These are phyloP conservation scores for Noccaea bulbosa DNA, from an alignment of 345 rosid genomes.

Conservation along the genomic window DNA sequence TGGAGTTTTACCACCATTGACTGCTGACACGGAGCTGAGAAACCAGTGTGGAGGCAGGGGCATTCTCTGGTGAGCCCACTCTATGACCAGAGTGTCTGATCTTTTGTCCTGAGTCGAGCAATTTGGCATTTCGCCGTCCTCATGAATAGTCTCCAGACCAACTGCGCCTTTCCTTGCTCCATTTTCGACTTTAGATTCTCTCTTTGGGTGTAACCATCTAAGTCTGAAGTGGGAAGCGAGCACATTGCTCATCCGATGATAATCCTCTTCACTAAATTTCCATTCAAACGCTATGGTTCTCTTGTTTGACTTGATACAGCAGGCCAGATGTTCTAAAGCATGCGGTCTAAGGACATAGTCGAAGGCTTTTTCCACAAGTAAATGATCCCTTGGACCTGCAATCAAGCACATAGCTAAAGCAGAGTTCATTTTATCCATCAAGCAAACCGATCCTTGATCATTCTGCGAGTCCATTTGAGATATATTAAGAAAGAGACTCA, in stretches of 20 bases:
- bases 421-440: constrained; percentile 53
- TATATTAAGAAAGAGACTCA: constrained; percentile 58
- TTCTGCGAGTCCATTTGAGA: constrained; percentile 42
- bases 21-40: constrained; percentile 77
- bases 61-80: constrained; percentile 88
- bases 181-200: constrained; percentile 50
- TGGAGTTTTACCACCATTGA: constrained; percentile 45
- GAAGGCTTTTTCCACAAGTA: constrained; percentile 61
- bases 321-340: constrained; percentile 54
- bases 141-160: constrained; percentile 75
- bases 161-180: constrained; percentile 42
- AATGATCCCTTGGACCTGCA: constrained; percentile 70
- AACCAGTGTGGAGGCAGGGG: constrained; percentile 92
- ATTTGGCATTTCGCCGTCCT: constrained; percentile 59
- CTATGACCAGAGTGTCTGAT: constrained; percentile 47
- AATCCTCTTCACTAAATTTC: constrained; percentile 60
- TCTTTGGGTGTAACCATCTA: constrained; percentile 72
- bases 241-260: constrained; percentile 50
- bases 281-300: constrained; percentile 46
- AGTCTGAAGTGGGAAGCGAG: constrained; percentile 70
- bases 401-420: constrained; percentile 62
- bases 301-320: constrained; percentile 48
- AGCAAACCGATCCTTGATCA: constrained; percentile 45
- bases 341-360: constrained; percentile 66
- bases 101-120: constrained; percentile 42